Base-by-base conservation (phyloP, 2,329 filamentous ascomycete species). In the Xylariaceae sp. region DNA sequence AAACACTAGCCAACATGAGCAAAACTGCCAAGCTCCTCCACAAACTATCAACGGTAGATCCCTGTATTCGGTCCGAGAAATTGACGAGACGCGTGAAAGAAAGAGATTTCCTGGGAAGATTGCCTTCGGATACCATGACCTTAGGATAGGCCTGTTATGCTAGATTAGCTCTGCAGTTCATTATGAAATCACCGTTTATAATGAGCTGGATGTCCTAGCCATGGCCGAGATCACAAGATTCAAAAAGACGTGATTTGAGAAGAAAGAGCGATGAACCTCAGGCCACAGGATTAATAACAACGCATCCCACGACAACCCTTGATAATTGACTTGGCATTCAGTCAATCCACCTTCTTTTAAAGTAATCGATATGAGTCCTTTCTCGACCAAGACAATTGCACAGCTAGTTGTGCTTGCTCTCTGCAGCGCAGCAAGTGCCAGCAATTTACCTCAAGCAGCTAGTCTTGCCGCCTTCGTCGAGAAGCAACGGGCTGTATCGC, bases 401-500 rank as follows among this genome's bases (percentile, higher is more conserved):
- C 24, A 37, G 23, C 44, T 63, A 23, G 53, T 51, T n/a, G 46
- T 44, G 39, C 50, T 64, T 16, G 49, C 45, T 20, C 40, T 36
- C 13, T 54, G 48, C 35, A 37, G 53, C 13, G 9, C 59, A 15
- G 44, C 55, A 30, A 51, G 47, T 35, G 55, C 52, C 15, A 42
- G 49, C 37, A 33, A 11, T 6, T 6, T 42, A 21, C 33, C 50
- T 43, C 44, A 15, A 15, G 26, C 13, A 26, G 30, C 42, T 39
- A 16, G 6, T 18, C 47, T 61, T 9, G 58, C 64, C 26, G 33
- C 40, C 37, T 80, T 74, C 59, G 69, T 84, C 45, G 62, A 72
- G 6, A 64, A 68, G 1, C 77, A 84, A 60, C 75, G 72, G 16
- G 62, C 69, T 0, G 69, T 81, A 53, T 76, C 82, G 6, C 70